These are phyloP conservation scores for Moelleriella libera DNA, from an alignment of 2,329 filamentous ascomycete genomes.

Conservation along the genomic window DNA sequence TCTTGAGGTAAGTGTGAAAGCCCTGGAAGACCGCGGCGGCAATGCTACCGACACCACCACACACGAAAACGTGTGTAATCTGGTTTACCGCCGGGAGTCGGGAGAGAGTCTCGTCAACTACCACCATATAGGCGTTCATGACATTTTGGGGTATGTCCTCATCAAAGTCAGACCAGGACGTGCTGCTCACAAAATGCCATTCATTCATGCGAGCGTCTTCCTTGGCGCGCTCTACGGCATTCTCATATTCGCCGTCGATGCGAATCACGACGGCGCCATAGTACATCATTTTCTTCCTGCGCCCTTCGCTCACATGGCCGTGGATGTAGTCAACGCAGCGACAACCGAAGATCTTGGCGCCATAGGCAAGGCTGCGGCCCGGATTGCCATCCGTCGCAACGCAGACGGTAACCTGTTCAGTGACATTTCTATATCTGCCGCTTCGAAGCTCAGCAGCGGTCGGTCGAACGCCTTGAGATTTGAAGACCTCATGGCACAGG, in stretches of 20 bases:
- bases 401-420: conserved; percentile 5
- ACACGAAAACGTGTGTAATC: conserved; percentile 6
- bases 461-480: background rate
- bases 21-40: conserved; percentile 5
- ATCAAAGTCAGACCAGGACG: conserved; percentile 6
- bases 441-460: conserved; percentile 3
- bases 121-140: conserved; percentile 8
- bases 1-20: background rate
- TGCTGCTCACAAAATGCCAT: conserved; percentile 8
- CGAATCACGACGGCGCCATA: conserved; percentile 6
- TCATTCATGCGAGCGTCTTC: conserved; percentile 7
- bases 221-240: conserved; percentile 4
- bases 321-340: conserved; percentile 8
- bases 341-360: conserved; percentile 6
- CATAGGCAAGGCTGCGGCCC: conserved; percentile 6
- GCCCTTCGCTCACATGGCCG: conserved; percentile 3
- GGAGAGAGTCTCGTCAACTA: conserved; percentile 4
- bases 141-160: conserved; percentile 4
- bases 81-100: background rate
- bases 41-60: conserved; percentile 7
- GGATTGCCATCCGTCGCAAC: conserved; percentile 8
- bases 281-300: conserved; percentile 4
- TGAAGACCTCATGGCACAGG: conserved; percentile 3
- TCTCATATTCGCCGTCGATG: conserved; percentile 6
- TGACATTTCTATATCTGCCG: conserved; percentile 5